Evolutionary conservation across 768 basidiomycete species (phyloP), one percentile per base, ranked within the genome.

Genomic region (Termitomyces sp.): DNA sequence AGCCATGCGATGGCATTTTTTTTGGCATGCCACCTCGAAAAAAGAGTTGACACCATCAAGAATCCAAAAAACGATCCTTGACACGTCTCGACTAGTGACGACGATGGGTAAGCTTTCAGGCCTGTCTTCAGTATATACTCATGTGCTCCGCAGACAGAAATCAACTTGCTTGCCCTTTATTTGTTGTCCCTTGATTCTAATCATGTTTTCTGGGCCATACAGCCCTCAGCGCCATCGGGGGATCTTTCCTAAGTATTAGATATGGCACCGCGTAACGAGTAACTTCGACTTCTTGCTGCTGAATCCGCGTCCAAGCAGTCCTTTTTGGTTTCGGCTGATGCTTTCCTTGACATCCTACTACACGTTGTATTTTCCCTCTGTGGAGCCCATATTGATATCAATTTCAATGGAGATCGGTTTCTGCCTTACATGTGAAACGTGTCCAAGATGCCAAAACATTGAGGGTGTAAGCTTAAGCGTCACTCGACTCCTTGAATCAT

Each of bases 171-270:
- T 11, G 39, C 23, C 3, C 34, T 4, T 49, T 44, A 17, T 3
- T 25, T 49, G 5, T 16, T 25, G 6, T 52, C 40, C 11, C 28
- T 28, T 42, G 32, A 52, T 28, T 32, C 1, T 30, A 35, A 9
- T 86, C 17, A 35, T 43, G 11, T 37, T 37, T 9, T 9, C 10
- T 23, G 21, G 19, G 35, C 9, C 9, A 23, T 21, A 3, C 35
- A 25, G 14, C 16, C 21, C 28, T 19, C 9, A 11, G 2, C 8
- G 10, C n/a, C 35, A 16, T 25, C 23, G 6, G 21, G 25, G 17
- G 27, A 25, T 39, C 25, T 11, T 16, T 30, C 2, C 21, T 23
- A 37, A 23, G 9, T 37, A 23, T 35, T 5, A 21, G 35, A 19
- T 34, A 34, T 16, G 8, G 5, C 28, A 5, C n/a, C 9, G 19